These are phyloP conservation scores for Spatholobus suberectus DNA, from an alignment of 306 rosid species.

Conservation along the genomic window DNA sequence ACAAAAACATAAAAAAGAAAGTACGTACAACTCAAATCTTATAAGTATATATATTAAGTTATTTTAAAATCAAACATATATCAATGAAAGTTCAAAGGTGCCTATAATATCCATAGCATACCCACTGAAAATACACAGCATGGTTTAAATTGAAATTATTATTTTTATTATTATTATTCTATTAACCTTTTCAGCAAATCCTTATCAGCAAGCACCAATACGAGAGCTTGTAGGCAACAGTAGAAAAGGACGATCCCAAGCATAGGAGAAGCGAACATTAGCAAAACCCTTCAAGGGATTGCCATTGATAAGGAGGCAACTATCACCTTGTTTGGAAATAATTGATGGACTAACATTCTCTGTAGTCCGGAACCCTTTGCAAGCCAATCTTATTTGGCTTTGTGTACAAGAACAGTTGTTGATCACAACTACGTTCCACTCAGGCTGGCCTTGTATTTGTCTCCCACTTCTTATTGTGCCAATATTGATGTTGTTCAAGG, in stretches of 20 bases:
- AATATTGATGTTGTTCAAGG: constrained; percentile 50
- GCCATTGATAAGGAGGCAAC: constrained; percentile 53
- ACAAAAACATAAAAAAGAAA: too few species aligned
- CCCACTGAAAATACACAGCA: too few species aligned
- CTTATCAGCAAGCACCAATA: background rate
- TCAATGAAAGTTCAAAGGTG: too few species aligned
- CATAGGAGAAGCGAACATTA: constrained; percentile 56
- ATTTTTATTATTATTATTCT: too few species aligned
- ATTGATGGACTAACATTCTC: constrained; percentile 43
- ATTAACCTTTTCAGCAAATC: too few species aligned
- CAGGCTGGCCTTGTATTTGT: constrained; percentile 45
- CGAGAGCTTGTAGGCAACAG: constrained; percentile 43
- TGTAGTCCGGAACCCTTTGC: constrained; percentile 49
- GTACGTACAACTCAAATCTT: too few species aligned
- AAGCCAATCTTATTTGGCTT: constrained; percentile 33
- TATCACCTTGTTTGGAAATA: constrained; percentile 32
- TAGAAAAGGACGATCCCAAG: constrained; percentile 61
- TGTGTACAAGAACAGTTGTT: constrained; percentile 61
- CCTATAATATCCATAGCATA: too few species aligned
- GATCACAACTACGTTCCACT: constrained; percentile 61
- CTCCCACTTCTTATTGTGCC: constrained; percentile 56
- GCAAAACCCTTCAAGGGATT: constrained; percentile 1
- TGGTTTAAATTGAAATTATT: too few species aligned
- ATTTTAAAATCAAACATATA: too few species aligned
- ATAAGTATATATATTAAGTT: too few species aligned